These are phyloP conservation scores for Fraxinus pennsylvanica DNA, from an alignment of 257 asterid species.

Conservation along the genomic window DNA sequence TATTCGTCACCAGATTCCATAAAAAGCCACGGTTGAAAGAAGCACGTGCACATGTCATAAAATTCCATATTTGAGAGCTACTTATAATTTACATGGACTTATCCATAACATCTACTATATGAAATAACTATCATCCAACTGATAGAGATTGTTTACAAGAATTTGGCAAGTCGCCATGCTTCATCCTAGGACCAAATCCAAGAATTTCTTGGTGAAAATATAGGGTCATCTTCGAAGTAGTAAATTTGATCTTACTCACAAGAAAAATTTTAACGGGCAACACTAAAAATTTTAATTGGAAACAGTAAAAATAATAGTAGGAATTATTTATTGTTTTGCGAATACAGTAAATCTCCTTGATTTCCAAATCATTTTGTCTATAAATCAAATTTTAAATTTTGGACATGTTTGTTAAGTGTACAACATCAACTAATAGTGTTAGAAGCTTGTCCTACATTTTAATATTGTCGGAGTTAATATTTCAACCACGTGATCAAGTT, in stretches of 20 bases:
- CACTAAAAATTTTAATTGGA: neutral
- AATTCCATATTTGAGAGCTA: neutral
- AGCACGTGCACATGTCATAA: neutral
- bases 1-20: neutral
- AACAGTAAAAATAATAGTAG: neutral
- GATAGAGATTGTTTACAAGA: neutral
- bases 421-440: neutral
- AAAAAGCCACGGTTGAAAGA: constrained; percentile 3
- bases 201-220: neutral
- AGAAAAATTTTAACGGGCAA: neutral
- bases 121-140: neutral
- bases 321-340: neutral
- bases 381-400: neutral
- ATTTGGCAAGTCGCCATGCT: neutral
- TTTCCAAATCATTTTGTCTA: neutral
- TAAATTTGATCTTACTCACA: neutral
- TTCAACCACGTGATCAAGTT: neutral
- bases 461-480: neutral
- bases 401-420: neutral
- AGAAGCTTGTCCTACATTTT: neutral
- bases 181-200: neutral
- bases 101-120: neutral
- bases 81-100: neutral
- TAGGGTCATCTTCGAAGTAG: neutral
- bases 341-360: constrained; percentile 1